Percentiles rank a stretch among this genome's conserved stretches.
These are phyloP conservation scores for Cruciata laevipes DNA, from an alignment of 257 asterid genomes.

Conservation along the genomic window DNA sequence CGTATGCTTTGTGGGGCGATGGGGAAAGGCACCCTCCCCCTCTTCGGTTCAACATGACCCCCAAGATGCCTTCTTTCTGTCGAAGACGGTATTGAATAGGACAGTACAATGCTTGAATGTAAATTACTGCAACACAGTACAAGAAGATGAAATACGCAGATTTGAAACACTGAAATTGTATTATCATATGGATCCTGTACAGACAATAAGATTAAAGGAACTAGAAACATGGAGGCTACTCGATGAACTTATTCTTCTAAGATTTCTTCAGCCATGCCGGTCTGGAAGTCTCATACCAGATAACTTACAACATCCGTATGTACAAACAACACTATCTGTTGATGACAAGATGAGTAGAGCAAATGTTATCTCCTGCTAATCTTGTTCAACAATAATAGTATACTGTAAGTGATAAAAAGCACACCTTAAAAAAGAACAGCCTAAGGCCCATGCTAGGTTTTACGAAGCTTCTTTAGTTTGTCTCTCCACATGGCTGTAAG, in stretches of 20 bases:
- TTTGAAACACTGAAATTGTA: not conserved
- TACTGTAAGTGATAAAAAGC: not conserved
- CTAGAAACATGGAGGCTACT: not conserved
- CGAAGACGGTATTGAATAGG: constrained; percentile 14
- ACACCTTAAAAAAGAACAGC: not conserved
- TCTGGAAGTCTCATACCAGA: constrained; percentile 1
- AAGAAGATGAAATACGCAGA: not conserved
- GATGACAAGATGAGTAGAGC: not conserved
- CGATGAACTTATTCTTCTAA: not conserved
- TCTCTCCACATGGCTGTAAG: constrained; percentile 33
- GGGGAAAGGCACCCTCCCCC: constrained; percentile 38
- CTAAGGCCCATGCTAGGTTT: constrained; percentile 14
- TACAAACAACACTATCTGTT: constrained; percentile 13
- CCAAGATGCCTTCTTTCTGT: constrained; percentile 45
- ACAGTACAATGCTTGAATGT: not conserved
- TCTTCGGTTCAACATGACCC: constrained; percentile 47
- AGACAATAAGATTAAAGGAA: not conserved
- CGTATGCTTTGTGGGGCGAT: constrained; percentile 11
- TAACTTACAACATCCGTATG: constrained; percentile 12
- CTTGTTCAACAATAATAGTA: not conserved
- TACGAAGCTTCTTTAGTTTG: constrained; percentile 33
- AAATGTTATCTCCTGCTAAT: not conserved
- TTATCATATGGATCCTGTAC: not conserved
- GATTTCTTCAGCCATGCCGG: not conserved
- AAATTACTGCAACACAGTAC: not conserved